A percentile compares a stretch with the other conserved stretches of the same genome.
These are phyloP conservation scores for Trypanosoma cruzi DNA, from an alignment of 208 protist genomes.

Conservation along the genomic window DNA sequence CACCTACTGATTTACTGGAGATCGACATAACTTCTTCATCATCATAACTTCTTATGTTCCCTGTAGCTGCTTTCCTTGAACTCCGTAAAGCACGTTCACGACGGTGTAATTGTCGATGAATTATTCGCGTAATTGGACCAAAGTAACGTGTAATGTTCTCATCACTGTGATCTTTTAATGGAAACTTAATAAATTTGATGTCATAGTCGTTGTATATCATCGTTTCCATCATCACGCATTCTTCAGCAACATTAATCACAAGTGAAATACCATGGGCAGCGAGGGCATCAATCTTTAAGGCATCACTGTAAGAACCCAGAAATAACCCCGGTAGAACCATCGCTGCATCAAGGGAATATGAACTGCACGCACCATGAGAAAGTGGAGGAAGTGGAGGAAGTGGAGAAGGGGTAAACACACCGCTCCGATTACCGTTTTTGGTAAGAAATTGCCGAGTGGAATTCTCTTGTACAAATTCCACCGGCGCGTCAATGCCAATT, in stretches of 20 bases:
- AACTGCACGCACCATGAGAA: neutral
- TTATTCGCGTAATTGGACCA: slow-evolving; percentile 55
- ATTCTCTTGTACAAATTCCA: neutral
- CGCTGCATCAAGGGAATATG: slow-evolving; percentile 40
- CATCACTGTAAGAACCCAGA: slow-evolving; percentile 58
- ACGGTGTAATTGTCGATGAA: slow-evolving; percentile 78
- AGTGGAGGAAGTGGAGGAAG: neutral
- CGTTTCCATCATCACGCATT: slow-evolving; percentile 49
- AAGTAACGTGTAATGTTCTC: slow-evolving; percentile 59
- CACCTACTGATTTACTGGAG: slow-evolving; percentile 17
- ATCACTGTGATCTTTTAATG: slow-evolving; percentile 76
- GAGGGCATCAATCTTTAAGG: slow-evolving; percentile 40
- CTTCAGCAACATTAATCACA: slow-evolving; percentile 68
- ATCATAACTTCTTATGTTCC: slow-evolving; percentile 7
- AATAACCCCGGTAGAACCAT: slow-evolving; percentile 74
- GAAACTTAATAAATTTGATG: slow-evolving; percentile 56
- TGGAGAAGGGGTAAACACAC: neutral
- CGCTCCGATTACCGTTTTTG: neutral
- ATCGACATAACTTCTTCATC: neutral
- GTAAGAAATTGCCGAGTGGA: neutral
- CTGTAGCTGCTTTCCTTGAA: neutral
- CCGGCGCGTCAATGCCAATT: neutral
- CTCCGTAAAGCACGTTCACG: slow-evolving; percentile 30
- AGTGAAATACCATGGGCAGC: slow-evolving; percentile 48
- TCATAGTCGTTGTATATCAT: slow-evolving; percentile 44